Evolutionary conservation across 2,329 filamentous ascomycete genomes (phyloP).

Genomic region (Emmonsia crescens): DNA sequence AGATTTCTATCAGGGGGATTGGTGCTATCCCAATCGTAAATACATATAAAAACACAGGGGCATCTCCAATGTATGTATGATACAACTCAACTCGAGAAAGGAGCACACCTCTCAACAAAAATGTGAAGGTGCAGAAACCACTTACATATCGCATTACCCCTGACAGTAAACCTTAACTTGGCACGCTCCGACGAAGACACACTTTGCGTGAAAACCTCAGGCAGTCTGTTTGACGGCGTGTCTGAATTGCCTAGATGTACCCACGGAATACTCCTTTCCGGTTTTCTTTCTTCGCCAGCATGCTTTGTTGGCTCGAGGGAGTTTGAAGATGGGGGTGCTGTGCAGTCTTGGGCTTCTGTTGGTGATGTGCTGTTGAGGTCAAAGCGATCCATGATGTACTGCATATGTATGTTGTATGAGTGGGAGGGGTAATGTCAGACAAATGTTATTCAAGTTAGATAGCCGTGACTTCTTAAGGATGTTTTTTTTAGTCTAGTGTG

Average conservation of each 20-base stretch:
- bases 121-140: constrained; percentile 5
- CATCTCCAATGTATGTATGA: not conserved
- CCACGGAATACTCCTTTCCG: constrained; percentile 14
- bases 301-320: not conserved
- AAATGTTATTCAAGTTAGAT: not conserved
- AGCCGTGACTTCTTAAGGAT: not conserved
- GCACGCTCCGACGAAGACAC: constrained; percentile 19
- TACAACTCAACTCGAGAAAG: too few species aligned
- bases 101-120: too few species aligned
- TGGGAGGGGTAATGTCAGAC: not conserved
- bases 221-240: constrained; percentile 20
- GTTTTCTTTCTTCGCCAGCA: not conserved
- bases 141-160: constrained; percentile 23
- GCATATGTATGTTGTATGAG: not conserved
- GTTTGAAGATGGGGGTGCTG: not conserved
- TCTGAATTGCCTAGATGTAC: constrained; percentile 16
- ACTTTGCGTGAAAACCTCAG: constrained; percentile 15
- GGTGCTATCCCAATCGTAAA: not conserved
- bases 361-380: not conserved
- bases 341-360: not conserved
- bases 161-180: constrained; percentile 20
- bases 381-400: not conserved
- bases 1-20: not conserved
- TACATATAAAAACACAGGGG: not conserved
- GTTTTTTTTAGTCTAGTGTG: not conserved